Evolutionary conservation across 345 rosid species (phyloP), one percentile per base, ranked within the genome.

Genomic region (Acer negundo): DNA sequence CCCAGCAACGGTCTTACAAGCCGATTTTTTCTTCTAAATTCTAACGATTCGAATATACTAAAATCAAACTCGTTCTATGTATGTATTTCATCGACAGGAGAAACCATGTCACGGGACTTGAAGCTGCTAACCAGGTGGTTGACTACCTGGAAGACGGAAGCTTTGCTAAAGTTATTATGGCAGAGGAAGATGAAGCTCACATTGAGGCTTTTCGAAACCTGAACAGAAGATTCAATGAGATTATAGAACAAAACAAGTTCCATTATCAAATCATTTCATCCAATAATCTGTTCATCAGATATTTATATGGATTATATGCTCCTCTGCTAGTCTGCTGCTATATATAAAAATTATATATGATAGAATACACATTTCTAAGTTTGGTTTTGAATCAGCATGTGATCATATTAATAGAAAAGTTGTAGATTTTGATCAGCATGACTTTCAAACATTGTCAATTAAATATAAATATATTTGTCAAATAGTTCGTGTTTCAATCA

Each of bases 151-250:
- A 79, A 78, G 83, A 83, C 16, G 92, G 94, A 80, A 81, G 83
- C 72, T 86, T 84, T 40, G 86, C 87, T 11, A 84, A 78, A 74
- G 84, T 88, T 56, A 73, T 90, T 55, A 86, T 89, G 15, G 85
- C 85, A 0, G 87, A 86, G 78, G 91, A 87, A 83, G 92, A 86
- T 58, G 90, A 92, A 66, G 86, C 81, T 72, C 92, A 86, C 69
- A 78, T 87, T n/a, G 79, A 90, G 80, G 85, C 86, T 64, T 84
- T 81, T 0, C 75, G 87, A 3, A 70, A 12, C 83, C 77, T 91
- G n/a, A 87, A 87, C 80, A 79, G 90, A 76, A 82, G 82, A 69
- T 26, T 92, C 4, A 74, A 80, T 35, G 88, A 90, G 74, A 38
- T 90, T 66, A 79, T 55, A 49, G 59, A 82, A 46, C 28, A 26